These are phyloP conservation scores for Penicillium psychrosexuale DNA, from an alignment of 2,329 filamentous ascomycete genomes.

Conservation along the genomic window DNA sequence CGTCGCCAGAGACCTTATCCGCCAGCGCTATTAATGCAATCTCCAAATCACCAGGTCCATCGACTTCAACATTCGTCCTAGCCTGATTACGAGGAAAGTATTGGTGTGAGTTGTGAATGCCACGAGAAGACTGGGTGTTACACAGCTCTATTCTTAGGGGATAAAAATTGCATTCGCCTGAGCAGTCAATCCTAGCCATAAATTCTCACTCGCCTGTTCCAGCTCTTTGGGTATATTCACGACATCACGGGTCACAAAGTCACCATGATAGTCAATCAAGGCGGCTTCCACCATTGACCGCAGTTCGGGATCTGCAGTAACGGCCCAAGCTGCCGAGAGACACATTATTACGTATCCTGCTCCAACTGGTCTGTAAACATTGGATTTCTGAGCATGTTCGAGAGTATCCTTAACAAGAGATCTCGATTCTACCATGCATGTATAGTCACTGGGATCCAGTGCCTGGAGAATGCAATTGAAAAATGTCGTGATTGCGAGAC, in stretches of 20 bases:
- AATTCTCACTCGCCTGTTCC: constrained; percentile 9
- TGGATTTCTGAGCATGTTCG: constrained; percentile 24
- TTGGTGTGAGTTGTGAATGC: too few species aligned
- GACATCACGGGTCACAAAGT: constrained; percentile 16
- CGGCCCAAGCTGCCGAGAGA: constrained; percentile 26
- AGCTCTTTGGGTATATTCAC: constrained; percentile 1
- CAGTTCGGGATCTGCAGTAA: constrained; percentile 20
- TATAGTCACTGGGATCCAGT: constrained; percentile 23
- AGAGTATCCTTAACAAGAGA: constrained; percentile 28
- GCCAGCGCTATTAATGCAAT: background rate
- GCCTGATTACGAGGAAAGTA: too few species aligned
- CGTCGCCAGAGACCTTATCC: background rate
- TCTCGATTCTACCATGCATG: constrained; percentile 18
- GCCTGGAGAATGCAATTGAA: constrained; percentile 35
- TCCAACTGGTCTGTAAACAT: constrained; percentile 33
- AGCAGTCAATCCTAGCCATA: constrained; percentile 10
- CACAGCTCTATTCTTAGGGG: background rate
- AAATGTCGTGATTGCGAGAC: constrained; percentile 29
- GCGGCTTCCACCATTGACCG: constrained; percentile 13
- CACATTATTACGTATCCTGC: constrained; percentile 30
- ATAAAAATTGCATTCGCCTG: background rate
- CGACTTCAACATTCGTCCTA: too few species aligned
- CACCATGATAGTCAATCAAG: constrained; percentile 26
- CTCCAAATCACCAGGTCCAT: background rate
- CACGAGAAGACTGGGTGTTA: too few species aligned